Evolutionary conservation across 225 moss, liverwort and hornwort genomes (phyloP), one percentile per base, ranked within the genome.

Genomic region (Neckera pumila): DNA sequence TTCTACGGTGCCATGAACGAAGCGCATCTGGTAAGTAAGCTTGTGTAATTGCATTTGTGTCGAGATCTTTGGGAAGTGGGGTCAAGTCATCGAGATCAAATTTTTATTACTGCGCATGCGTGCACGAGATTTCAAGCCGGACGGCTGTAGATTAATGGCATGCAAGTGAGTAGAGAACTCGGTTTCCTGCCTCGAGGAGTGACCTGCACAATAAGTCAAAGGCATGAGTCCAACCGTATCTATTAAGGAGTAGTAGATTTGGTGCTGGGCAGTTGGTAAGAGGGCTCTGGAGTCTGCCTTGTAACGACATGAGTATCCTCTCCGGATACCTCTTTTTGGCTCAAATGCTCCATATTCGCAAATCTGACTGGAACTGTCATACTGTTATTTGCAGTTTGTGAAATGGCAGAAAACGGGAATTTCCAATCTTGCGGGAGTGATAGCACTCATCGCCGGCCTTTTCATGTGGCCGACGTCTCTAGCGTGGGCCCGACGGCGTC

Each of bases 381-480:
- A 23, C 7, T 83, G 31, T 61, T 18, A 14, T 20, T 71, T 49
- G 57, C 90, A 94, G 94, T 85, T 90, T 17, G 76, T 81, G 38
- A 88, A 86, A 27, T 94, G 92, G 94, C 91, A 92, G 19, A 47
- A 2, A 56, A 12, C 4, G 36, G 93, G 92, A 51, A 89, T 94
- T 17, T 82, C 93, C 10, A 86, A 91, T 51, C 67, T 93, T 16
- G 87, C 95, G 0, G 95, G 95, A 58, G 76, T 93, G 6, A 91
- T 96, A 33, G 79, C 94, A 1, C 25, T 93, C 12, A 77, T 76
- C 47, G 92, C 94, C 5, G 95, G 95, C 42, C 25, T 94, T 1
- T 15, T 95, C 11, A 96, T 96, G 95, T 92, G 94, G 92, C 76
- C 84, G 21, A 96, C 95, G 4, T 93, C 96, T 18, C 66, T 95